Evolutionary conservation across 805 yeast species (phyloP).

Genomic region (Spathaspora arborariae): DNA sequence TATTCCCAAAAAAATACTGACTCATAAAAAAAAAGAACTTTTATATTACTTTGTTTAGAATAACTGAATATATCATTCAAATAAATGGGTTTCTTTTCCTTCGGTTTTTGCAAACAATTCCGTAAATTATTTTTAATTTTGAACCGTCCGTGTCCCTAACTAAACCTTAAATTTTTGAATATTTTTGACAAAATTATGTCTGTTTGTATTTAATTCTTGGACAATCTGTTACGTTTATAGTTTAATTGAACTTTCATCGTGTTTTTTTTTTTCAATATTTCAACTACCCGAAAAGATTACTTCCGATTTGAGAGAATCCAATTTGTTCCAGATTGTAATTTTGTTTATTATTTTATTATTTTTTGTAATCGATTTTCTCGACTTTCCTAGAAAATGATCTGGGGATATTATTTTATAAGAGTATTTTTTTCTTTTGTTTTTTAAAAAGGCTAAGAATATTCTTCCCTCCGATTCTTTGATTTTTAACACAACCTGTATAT

Average conservation of each 20-base stretch:
- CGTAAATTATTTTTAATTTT: background rate
- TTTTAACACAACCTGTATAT: background rate
- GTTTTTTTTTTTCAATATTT: background rate
- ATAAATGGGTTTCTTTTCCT: background rate
- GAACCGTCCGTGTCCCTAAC: background rate
- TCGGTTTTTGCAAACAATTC: background rate
- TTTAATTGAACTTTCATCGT: too few species aligned
- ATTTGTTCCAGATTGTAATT: background rate
- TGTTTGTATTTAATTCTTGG: too few species aligned
- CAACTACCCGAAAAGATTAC: background rate
- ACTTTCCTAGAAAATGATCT: background rate
- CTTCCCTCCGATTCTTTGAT: background rate
- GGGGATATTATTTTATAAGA: background rate
- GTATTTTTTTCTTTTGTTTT: background rate
- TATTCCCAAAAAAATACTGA: too few species aligned
- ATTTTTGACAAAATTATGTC: background rate
- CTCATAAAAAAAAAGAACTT: too few species aligned
- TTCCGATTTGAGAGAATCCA: background rate
- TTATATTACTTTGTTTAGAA: too few species aligned
- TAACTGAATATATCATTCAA: background rate
- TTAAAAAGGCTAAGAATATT: too few species aligned
- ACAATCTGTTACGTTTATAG: too few species aligned
- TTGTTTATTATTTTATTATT: background rate
- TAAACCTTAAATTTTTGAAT: background rate
- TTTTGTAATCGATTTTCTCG: background rate